Evolutionary conservation across 495 filamentous ascomycete species (phyloP), one percentile per base, ranked within the genome.

Genomic region (Chaetomium fimeti): DNA sequence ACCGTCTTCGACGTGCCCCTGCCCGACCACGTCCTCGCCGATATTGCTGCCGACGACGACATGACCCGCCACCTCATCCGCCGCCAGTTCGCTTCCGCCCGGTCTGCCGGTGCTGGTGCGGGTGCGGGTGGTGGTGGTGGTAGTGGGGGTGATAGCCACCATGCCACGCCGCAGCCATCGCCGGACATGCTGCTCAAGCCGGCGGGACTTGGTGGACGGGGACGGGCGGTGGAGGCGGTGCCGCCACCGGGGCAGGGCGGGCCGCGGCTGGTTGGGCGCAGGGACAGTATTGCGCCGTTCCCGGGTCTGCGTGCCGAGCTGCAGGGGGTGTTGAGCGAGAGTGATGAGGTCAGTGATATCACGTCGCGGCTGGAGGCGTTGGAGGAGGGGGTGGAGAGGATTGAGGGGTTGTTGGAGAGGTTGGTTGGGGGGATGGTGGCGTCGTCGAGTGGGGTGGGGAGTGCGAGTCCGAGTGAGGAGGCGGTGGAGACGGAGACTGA

Each of bases 1-100:
- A 82, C 86, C 11, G 87, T 89, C 5, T 90, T 91, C 64, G 86
- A 89, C 43, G 76, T 82, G 8, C 84, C 88, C 40, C 87, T 85
- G 20, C 88, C 88, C 15, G 80, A 87, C 58, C 78, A 76, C 3
- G 79, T 88, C 1, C 67, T 81, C n/a, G 66, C 81, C 38, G 76
- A 82, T 55, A 84, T 88, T 40, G 75, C 82, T 16, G 80, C 82
- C 5, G 80, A 84, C 57, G 83, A 85, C 60, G 78, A 83, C 47
- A 60, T 82, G 29, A 84, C 83, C 11, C 72, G 72, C 29, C 76
- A 82, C 62, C 63, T 83, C 64, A 82, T 83, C 62, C 72, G 80
- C 15, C 72, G 78, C 25, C 79, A 82, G 63, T 82, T 79, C 59
- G 53, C 52, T 2, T 15, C 49, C 3, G 22, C 29, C 29, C 3